These are phyloP conservation scores for Benincasa hispida DNA, from an alignment of 306 rosid genomes.

Conservation along the genomic window DNA sequence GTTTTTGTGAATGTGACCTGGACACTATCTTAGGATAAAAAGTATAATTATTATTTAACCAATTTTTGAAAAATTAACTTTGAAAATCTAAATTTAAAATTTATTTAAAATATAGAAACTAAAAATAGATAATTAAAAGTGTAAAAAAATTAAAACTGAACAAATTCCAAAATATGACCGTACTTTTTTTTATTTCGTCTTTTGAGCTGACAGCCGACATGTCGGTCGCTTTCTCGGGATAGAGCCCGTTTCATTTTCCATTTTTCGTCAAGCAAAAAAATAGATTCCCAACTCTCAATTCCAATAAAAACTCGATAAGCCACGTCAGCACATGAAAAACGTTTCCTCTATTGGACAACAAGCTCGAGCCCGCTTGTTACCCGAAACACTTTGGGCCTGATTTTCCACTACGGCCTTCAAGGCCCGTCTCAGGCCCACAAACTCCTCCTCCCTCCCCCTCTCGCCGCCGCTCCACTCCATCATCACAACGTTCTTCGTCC, in stretches of 20 bases:
- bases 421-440: constrained; percentile 50
- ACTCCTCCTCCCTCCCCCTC: constrained; percentile 15
- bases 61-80: too few species aligned
- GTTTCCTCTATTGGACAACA: background rate
- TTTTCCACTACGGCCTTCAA: constrained; percentile 69
- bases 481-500: constrained; percentile 54
- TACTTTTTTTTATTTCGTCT: background rate
- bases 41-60: too few species aligned
- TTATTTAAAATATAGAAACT: too few species aligned
- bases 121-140: too few species aligned
- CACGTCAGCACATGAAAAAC: constrained; percentile 1
- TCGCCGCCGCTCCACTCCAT: constrained; percentile 31
- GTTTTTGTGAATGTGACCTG: too few species aligned
- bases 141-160: too few species aligned
- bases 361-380: constrained; percentile 45
- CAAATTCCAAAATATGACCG: too few species aligned
- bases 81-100: too few species aligned
- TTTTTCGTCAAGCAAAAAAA: background rate
- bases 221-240: background rate
- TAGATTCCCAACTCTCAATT: background rate
- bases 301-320: background rate
- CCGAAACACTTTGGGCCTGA: constrained; percentile 28
- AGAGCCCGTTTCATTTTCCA: background rate
- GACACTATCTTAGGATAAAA: too few species aligned
- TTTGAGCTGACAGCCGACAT: background rate